Percentiles rank a stretch among this genome's conserved stretches.
phyloP scores from a whole-genome alignment of 768 basidiomycete genomes.

The Inosperma sp. region DNA sequence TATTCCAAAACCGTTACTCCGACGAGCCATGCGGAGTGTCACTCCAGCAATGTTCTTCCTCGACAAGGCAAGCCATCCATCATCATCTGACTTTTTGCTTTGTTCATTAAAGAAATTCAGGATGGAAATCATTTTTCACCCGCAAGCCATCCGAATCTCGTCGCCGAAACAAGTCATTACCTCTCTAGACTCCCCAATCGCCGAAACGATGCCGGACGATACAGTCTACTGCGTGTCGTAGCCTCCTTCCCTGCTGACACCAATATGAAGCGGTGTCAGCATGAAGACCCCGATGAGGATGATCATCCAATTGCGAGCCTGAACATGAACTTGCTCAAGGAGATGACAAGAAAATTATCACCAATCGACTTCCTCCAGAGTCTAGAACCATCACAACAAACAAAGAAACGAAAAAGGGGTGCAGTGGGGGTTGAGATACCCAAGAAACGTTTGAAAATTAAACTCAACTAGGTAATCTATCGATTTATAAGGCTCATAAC shows the following conservation, averaged over 20 bases:
- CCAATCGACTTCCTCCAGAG: conserved; percentile 32
- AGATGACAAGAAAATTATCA: no score
- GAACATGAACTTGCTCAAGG: conserved; percentile 38
- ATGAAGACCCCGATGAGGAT: conserved; percentile 36
- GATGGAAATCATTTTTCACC: conserved; percentile 35
- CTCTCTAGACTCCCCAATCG: conserved; percentile 32
- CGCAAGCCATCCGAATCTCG: conserved; percentile 29
- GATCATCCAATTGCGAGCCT: conserved; percentile 37
- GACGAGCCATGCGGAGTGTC: conserved; percentile 39
- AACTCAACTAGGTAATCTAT: no score
- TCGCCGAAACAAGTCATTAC: conserved; percentile 20
- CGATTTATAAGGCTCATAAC: no score
- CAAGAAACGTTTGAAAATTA: no score
- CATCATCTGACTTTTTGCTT: neutral
- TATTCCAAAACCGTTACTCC: conserved; percentile 28
- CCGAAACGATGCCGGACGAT: conserved; percentile 36
- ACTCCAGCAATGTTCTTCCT: conserved; percentile 39
- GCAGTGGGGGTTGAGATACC: no score
- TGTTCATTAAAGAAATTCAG: conserved; percentile 17
- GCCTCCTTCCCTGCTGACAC: conserved; percentile 40
- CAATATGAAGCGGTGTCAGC: conserved; percentile 33
- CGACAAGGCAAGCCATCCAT: conserved; percentile 31
- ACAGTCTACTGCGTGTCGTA: conserved; percentile 38
- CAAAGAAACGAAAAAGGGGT: no score
- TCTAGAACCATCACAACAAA: conserved; percentile 25